Evolutionary conservation across 1,284 basidiomycete species (phyloP).

Genomic region (Trichosporon inkin): DNA sequence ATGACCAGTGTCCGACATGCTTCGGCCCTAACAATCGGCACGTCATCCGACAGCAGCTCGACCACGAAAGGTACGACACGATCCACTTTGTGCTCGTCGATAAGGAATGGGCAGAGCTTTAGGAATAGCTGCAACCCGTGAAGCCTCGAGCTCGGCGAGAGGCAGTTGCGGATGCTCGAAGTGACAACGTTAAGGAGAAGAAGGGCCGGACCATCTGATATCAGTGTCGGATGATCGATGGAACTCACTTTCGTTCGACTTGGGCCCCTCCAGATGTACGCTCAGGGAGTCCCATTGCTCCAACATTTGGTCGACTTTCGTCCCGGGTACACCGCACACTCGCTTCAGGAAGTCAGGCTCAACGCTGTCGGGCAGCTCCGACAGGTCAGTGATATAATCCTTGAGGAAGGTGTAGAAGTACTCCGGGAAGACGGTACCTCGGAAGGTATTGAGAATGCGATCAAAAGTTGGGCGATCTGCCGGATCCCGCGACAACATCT

Average conservation of each 20-base stretch:
- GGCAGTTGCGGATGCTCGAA: constrained; percentile 84
- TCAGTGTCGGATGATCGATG: not conserved
- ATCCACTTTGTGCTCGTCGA: constrained; percentile 93
- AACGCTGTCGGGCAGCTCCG: constrained; percentile 55
- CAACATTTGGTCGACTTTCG: constrained; percentile 41
- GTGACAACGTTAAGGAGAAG: constrained; percentile 79
- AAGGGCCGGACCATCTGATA: constrained; percentile 69
- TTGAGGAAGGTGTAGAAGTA: constrained; percentile 92
- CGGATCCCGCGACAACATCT: constrained; percentile 85
- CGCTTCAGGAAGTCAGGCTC: constrained; percentile 29
- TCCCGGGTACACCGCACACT: constrained; percentile 29
- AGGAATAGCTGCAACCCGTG: constrained; percentile 83
- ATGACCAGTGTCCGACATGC: constrained; percentile 78
- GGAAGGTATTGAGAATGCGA: constrained; percentile 69
- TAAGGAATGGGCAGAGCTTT: constrained; percentile 73
- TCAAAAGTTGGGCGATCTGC: constrained; percentile 74
- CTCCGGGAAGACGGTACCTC: constrained; percentile 79
- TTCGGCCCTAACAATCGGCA: constrained; percentile 70
- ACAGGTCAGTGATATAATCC: constrained; percentile 74
- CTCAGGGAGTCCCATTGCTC: constrained; percentile 47
- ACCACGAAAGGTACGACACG: constrained; percentile 89
- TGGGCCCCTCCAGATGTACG: constrained; percentile 36
- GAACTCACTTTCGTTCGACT: constrained; percentile 31
- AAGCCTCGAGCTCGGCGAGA: constrained; percentile 78
- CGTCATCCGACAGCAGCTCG: constrained; percentile 80